phyloP scores from a whole-genome alignment of 305 asterid genomes.

The Andrographis paniculata region DNA sequence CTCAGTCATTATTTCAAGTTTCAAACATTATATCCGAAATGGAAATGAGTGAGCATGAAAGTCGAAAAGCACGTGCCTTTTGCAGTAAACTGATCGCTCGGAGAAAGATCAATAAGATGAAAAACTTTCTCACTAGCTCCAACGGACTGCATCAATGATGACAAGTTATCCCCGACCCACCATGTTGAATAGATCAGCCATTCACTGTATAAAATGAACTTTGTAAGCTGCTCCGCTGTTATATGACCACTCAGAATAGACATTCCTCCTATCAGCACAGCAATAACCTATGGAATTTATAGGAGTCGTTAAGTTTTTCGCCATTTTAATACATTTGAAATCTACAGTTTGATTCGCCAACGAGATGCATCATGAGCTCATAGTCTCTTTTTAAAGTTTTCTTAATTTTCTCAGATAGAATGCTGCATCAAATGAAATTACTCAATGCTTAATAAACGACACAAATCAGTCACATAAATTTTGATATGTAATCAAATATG shows the following conservation, averaged over 20 bases:
- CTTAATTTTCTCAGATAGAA: too few species aligned
- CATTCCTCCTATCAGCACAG: conserved; percentile 96
- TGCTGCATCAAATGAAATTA: too few species aligned
- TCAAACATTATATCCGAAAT: not conserved
- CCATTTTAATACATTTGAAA: conserved; percentile 5
- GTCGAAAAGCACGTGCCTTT: conserved; percentile 42
- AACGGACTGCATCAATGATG: conserved; percentile 88
- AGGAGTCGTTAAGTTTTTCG: conserved; percentile 11
- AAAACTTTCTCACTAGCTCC: conserved; percentile 99
- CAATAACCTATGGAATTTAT: conserved; percentile 60
- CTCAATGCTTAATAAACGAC: too few species aligned
- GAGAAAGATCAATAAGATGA: conserved; percentile 63
- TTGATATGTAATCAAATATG: not conserved
- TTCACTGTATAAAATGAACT: conserved; percentile 93
- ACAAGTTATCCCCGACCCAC: conserved; percentile 94
- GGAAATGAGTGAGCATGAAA: too few species aligned
- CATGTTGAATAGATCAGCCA: conserved; percentile 97
- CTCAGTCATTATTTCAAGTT: not conserved
- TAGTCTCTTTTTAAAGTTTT: not conserved
- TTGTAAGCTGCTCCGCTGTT: conserved; percentile 95
- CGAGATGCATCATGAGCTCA: not conserved
- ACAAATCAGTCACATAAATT: too few species aligned
- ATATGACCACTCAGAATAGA: conserved; percentile 83
- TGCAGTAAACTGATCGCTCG: conserved; percentile 63
- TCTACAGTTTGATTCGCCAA: conserved; percentile 10